Conservation (phyloP, 2,329 filamentous ascomycete genomes). For the Colletotrichum aenigma region DNA sequence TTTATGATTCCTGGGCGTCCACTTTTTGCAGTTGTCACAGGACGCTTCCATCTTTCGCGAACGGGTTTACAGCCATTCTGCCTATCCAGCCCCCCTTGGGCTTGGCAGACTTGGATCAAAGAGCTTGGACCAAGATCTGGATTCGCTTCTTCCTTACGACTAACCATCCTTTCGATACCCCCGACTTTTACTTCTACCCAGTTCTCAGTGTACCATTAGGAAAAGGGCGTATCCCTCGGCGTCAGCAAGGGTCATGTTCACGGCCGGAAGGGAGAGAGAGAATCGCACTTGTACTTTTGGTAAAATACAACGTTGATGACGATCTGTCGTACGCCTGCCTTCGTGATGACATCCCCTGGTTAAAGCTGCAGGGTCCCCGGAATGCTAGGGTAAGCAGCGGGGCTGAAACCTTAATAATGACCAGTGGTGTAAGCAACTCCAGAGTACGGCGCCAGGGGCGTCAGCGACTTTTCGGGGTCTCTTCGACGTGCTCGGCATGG, state of each 20-base stretch:
- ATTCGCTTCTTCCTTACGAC: background rate
- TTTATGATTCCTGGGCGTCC: slow-evolving; percentile 9
- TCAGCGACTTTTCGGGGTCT: background rate
- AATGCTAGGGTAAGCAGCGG: background rate
- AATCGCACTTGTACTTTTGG: background rate
- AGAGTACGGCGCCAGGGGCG: background rate
- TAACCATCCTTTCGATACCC: slow-evolving; percentile 20
- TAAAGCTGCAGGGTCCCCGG: background rate
- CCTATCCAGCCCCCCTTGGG: background rate
- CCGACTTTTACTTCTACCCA: slow-evolving; percentile 9
- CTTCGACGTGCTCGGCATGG: background rate
- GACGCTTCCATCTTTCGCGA: background rate
- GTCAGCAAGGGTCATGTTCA: background rate
- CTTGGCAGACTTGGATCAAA: background rate
- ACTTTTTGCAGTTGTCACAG: background rate
- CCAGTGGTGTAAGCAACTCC: background rate
- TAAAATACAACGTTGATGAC: background rate
- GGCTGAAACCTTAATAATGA: background rate
- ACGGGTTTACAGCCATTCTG: background rate
- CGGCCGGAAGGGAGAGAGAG: background rate
- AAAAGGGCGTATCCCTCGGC: background rate
- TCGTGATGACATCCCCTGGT: background rate
- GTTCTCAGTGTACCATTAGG: slow-evolving; percentile 14
- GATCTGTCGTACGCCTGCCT: background rate
- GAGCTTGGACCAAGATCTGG: background rate